Percentiles rank a stretch among this genome's conserved stretches.
Conservation (phyloP, 176 grass and related monocot genomes). For the Musa beccarii region DNA sequence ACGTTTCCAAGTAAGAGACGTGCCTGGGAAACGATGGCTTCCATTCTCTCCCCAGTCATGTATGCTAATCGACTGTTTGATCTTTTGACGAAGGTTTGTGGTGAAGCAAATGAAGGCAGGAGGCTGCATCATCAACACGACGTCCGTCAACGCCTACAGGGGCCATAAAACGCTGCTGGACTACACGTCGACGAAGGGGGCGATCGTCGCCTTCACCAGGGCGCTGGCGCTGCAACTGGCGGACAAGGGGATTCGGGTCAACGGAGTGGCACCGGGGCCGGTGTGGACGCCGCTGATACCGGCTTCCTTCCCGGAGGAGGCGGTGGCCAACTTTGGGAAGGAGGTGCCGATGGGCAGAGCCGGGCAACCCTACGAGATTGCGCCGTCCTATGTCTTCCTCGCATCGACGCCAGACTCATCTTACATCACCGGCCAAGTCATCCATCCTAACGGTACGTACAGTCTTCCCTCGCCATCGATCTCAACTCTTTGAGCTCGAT, state of each 20-base stretch:
- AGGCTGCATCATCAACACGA: constrained; percentile 60
- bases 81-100: constrained; percentile 14
- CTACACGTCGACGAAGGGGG: constrained; percentile 77
- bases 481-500: no score
- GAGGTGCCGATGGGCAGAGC: constrained; percentile 9
- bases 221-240: constrained; percentile 17
- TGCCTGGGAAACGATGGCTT: neutral
- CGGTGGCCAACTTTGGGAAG: constrained; percentile 13
- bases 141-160: constrained; percentile 82
- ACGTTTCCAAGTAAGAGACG: constrained; percentile 33
- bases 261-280: constrained; percentile 14
- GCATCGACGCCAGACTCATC: constrained; percentile 45
- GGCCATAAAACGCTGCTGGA: constrained; percentile 63
- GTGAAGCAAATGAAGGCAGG: constrained; percentile 37
- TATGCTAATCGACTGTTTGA: neutral
- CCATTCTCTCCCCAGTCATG: no score
- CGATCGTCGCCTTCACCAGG: constrained; percentile 18
- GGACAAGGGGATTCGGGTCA: constrained; percentile 16
- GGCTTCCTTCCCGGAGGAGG: constrained; percentile 8
- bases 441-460: constrained; percentile 68
- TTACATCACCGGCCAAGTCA: constrained; percentile 63
- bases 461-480: no score
- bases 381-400: constrained; percentile 20
- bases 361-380: constrained; percentile 12
- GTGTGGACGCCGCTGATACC: constrained; percentile 23